These are phyloP conservation scores for Exophiala sideris DNA, from an alignment of 2,329 filamentous ascomycete genomes.

Conservation along the genomic window DNA sequence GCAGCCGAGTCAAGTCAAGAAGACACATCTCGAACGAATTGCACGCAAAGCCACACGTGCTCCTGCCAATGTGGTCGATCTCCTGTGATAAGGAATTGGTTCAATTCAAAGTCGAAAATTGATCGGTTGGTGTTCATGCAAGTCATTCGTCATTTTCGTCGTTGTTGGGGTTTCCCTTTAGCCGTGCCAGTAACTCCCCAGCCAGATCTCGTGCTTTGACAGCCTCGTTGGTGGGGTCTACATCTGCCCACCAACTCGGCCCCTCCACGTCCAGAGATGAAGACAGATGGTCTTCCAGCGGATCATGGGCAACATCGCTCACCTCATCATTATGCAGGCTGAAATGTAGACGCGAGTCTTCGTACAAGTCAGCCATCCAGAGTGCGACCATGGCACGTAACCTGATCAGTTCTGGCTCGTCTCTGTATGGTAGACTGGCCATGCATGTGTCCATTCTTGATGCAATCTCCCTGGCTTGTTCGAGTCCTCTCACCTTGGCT, in stretches of 20 bases:
- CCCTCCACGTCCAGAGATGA: neutral
- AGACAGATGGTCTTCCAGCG: neutral
- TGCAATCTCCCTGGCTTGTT: slow-evolving; percentile 61
- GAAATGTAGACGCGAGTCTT: slow-evolving; percentile 1
- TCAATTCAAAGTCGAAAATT: neutral
- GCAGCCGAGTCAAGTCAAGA: neutral
- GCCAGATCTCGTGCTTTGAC: slow-evolving; percentile 16
- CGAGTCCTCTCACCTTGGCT: slow-evolving; percentile 44
- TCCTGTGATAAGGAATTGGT: neutral
- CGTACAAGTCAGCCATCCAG: slow-evolving; percentile 67
- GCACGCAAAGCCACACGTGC: slow-evolving; percentile 12
- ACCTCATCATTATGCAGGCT: neutral
- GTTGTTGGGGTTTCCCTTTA: slow-evolving; percentile 12
- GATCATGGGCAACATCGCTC: neutral
- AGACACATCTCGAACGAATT: slow-evolving; percentile 13
- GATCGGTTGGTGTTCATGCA: slow-evolving; percentile 3
- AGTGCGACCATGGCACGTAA: slow-evolving; percentile 71
- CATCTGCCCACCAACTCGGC: neutral
- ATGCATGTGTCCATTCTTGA: slow-evolving; percentile 68
- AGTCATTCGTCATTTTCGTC: slow-evolving; percentile 7
- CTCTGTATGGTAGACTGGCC: slow-evolving; percentile 66
- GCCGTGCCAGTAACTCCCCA: slow-evolving; percentile 3
- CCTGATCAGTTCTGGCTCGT: slow-evolving; percentile 63
- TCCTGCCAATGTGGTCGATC: neutral
- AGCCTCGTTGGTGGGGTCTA: slow-evolving; percentile 14